These are phyloP conservation scores for Psilocybe cyanescens DNA, from an alignment of 768 basidiomycete genomes.

Conservation along the genomic window DNA sequence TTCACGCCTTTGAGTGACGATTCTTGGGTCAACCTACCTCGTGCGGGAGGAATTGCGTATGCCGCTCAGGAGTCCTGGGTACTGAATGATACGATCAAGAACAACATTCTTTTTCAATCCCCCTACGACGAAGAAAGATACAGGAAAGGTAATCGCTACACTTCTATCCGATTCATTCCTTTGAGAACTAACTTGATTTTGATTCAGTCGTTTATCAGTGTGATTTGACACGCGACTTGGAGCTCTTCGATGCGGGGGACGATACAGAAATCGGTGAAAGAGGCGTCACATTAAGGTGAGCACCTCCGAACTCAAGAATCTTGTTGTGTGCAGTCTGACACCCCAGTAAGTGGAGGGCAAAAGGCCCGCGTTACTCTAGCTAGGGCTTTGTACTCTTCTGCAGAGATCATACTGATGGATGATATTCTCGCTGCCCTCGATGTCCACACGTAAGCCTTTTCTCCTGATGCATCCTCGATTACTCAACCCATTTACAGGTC, in stretches of 20 bases:
- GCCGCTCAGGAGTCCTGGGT: slow-evolving; percentile 85
- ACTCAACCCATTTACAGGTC: slow-evolving; percentile 59
- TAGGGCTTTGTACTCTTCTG: slow-evolving; percentile 50
- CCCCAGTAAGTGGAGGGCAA: slow-evolving; percentile 43
- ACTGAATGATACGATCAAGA: slow-evolving; percentile 73
- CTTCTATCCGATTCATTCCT: background rate
- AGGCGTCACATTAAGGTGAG: slow-evolving; percentile 53
- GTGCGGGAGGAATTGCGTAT: slow-evolving; percentile 68
- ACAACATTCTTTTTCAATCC: slow-evolving; percentile 81
- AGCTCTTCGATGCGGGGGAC: slow-evolving; percentile 70
- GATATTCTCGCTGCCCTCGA: slow-evolving; percentile 75
- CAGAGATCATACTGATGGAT: slow-evolving; percentile 69
- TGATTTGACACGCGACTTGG: slow-evolving; percentile 72
- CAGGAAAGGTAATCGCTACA: slow-evolving; percentile 43
- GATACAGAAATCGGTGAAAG: slow-evolving; percentile 75
- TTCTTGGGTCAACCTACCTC: slow-evolving; percentile 69
- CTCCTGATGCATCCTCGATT: background rate
- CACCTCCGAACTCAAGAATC: background rate
- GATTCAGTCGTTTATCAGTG: slow-evolving; percentile 66
- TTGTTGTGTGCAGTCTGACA: background rate
- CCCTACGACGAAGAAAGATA: slow-evolving; percentile 76
- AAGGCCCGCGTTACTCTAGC: slow-evolving; percentile 53
- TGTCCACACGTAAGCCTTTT: slow-evolving; percentile 26
- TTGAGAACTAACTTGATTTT: background rate
- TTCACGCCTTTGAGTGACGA: slow-evolving; percentile 48